phyloP scores from a whole-genome alignment of 2,329 filamentous ascomycete species.

The Calonectria fujianensis region DNA sequence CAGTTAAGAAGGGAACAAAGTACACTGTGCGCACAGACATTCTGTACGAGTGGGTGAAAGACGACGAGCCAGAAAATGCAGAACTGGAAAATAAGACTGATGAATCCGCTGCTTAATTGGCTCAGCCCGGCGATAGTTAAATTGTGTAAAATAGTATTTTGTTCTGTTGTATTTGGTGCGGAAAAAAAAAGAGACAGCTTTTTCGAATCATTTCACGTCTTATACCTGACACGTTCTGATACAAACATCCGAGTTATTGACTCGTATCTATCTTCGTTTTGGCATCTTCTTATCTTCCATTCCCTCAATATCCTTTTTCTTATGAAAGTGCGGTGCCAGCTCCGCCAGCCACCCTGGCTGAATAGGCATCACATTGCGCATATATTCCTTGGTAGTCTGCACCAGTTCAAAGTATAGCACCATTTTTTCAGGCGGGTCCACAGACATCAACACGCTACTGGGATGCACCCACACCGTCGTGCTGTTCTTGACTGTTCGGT shows the following conservation, averaged over 20 bases:
- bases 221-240: neutral
- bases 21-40: slow-evolving; percentile 75
- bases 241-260: slow-evolving; percentile 18
- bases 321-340: slow-evolving; percentile 95
- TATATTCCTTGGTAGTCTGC: slow-evolving; percentile 92
- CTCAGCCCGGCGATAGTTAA: neutral
- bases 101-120: slow-evolving; percentile 19
- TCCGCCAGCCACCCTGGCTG: slow-evolving; percentile 90
- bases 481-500: slow-evolving; percentile 93
- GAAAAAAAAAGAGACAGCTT: too few relatives aligned
- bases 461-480: slow-evolving; percentile 95
- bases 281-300: slow-evolving; percentile 83
- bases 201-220: neutral
- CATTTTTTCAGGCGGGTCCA: slow-evolving; percentile 85
- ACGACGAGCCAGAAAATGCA: slow-evolving; percentile 29
- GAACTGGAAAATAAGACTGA: neutral
- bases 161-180: too few relatives aligned
- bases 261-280: slow-evolving; percentile 55
- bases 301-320: slow-evolving; percentile 90
- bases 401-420: slow-evolving; percentile 92
- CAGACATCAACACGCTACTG: slow-evolving; percentile 85
- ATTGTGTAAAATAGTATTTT: neutral
- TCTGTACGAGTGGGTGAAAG: slow-evolving; percentile 64
- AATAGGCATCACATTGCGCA: slow-evolving; percentile 90
- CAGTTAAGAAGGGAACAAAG: slow-evolving; percentile 71